Evolutionary conservation across 1,139 yeast genomes (phyloP), one percentile per base, ranked within the genome.

Genomic region (Suhomyces bokatorum): DNA sequence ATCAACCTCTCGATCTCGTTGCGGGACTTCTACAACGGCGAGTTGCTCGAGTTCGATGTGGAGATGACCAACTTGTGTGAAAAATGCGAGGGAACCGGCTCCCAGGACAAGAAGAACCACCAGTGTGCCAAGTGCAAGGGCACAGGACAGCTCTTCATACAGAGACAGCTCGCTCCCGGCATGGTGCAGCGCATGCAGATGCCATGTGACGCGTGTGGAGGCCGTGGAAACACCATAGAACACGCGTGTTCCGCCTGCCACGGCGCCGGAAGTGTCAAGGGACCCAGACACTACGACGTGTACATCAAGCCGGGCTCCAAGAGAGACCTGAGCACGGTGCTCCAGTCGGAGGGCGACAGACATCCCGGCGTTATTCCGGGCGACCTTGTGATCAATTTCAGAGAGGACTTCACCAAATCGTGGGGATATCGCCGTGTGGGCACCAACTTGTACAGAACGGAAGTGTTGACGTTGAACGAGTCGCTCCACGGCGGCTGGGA

Each of bases 361-460:
- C 75, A 76, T 48, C 97, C 98, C 1, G 95, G 87, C 43, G 75
- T 81, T 73, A 77, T 76, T 12, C 80, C 96, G 2, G 99, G 99
- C 10, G 90, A 93, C 66, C 69, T 93, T 47, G 64, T 78, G 38
- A 72, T 90, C 16, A 74, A 71, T 35, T 62, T 89, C 36, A 62
- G 63, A 37, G 95, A 87, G 64, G 78, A 75, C 46, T 63, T 73
- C 14, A 55, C 55, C 11, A 70, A 71, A 28, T 85, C 85, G 60
- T 67, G 89, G 79, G 99, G 99, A 3, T 93, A 85, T 69, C 78
- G 97, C 62, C 78, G 99, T 55, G 77, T 89, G 47, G 87, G 87
- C 24, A 63, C 75, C 52, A 73, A 87, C 58, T 69, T 93, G 52
- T 91, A 85, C 69, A 73, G 99, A 51, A 87, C 90, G 0, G 98